These are phyloP conservation scores for Xylariaceae sp. DNA, from an alignment of 2,329 filamentous ascomycete genomes.

Conservation along the genomic window DNA sequence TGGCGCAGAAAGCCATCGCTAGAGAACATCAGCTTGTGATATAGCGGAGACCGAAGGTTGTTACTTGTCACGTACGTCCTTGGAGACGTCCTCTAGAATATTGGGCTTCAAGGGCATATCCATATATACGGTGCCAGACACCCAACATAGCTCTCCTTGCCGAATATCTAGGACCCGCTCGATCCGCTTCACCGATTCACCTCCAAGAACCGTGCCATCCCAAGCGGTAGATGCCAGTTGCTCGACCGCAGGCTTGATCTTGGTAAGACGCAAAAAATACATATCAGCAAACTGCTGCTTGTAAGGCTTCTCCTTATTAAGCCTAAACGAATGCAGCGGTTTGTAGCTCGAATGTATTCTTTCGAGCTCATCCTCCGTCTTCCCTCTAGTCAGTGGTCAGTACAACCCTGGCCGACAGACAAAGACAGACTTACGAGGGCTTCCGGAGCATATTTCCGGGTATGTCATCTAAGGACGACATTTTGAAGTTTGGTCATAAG, in stretches of 20 bases:
- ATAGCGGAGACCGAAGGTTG: not conserved
- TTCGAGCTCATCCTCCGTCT: conserved; percentile 46
- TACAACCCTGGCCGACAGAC: conserved; percentile 10
- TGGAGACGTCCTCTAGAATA: conserved; percentile 91
- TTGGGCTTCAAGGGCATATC: conserved; percentile 96
- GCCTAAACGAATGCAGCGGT: conserved; percentile 72
- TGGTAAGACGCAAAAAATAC: conserved; percentile 90
- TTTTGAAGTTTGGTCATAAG: conserved; percentile 28
- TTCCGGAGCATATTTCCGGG: conserved; percentile 49
- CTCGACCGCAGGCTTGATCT: conserved; percentile 84
- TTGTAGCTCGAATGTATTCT: conserved; percentile 67
- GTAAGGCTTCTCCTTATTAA: conserved; percentile 75
- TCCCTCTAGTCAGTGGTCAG: conserved; percentile 38
- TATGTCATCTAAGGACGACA: conserved; percentile 50
- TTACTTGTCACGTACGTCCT: conserved; percentile 65
- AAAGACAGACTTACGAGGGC: conserved; percentile 48
- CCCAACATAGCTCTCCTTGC: conserved; percentile 95
- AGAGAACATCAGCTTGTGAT: conserved; percentile 11
- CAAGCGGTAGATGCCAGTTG: conserved; percentile 74
- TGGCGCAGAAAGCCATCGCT: conserved; percentile 90
- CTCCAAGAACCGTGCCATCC: conserved; percentile 76
- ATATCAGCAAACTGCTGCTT: conserved; percentile 96
- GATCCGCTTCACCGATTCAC: conserved; percentile 73
- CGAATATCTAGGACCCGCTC: conserved; percentile 93
- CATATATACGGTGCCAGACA: conserved; percentile 94